Percentiles rank a stretch among this genome's conserved stretches.
phyloP scores from a whole-genome alignment of 768 basidiomycete species.

The Russula compacta region DNA sequence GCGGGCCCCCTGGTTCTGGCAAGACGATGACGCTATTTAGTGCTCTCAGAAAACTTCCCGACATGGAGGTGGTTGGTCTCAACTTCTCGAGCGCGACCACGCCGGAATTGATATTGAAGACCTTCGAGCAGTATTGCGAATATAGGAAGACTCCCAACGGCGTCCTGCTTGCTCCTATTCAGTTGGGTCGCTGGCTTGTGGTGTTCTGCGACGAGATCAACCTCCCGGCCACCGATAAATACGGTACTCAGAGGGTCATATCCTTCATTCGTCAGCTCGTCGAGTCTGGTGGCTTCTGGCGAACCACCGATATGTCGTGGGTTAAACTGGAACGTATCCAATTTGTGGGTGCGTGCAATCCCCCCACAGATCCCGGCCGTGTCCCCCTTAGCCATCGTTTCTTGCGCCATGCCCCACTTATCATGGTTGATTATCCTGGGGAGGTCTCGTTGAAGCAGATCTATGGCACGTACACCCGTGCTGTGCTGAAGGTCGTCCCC shows the following conservation, averaged over 20 bases:
- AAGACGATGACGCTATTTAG: slow-evolving; percentile 99
- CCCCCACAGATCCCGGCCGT: slow-evolving; percentile 97
- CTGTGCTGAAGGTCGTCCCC: slow-evolving; percentile 90
- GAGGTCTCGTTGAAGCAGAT: slow-evolving; percentile 96
- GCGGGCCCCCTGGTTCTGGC: slow-evolving; percentile 98
- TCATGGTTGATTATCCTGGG: slow-evolving; percentile 99
- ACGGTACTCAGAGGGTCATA: slow-evolving; percentile 97
- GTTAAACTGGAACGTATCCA: slow-evolving; percentile 98
- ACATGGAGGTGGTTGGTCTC: slow-evolving; percentile 98
- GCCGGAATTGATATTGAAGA: slow-evolving; percentile 96
- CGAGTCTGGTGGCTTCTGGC: slow-evolving; percentile 91
- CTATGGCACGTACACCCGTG: slow-evolving; percentile 96
- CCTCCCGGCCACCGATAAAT: slow-evolving; percentile 91
- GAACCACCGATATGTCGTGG: slow-evolving; percentile 92
- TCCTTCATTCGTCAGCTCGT: slow-evolving; percentile 97
- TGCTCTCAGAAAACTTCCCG: slow-evolving; percentile 91
- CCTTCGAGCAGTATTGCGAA: slow-evolving; percentile 99
- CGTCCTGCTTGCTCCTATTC: slow-evolving; percentile 86
- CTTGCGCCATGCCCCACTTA: slow-evolving; percentile 90
- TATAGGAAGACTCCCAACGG: slow-evolving; percentile 98
- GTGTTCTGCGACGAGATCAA: slow-evolving; percentile 99
- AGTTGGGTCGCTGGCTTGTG: slow-evolving; percentile 96
- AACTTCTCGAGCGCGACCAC: slow-evolving; percentile 99
- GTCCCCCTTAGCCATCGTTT: slow-evolving; percentile 97
- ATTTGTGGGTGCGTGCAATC: slow-evolving; percentile 98